Conservation (phyloP, 1,284 basidiomycete species). For the Sanguinoderma infundibulare region DNA sequence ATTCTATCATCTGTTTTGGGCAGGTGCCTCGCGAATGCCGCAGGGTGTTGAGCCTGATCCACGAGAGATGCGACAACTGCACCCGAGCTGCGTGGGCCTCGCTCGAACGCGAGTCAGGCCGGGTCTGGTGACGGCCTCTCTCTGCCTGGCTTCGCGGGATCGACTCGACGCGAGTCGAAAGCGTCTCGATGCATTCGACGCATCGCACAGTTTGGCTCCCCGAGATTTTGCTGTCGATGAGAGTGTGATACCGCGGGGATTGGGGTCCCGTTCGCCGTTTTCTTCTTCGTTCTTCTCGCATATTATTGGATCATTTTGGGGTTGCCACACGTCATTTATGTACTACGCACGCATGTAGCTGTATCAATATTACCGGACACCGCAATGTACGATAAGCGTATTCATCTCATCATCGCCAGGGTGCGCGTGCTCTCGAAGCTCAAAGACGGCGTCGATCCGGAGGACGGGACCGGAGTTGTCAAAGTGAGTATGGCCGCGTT, state of each 20-base stretch:
- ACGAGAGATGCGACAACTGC: slow-evolving; percentile 35
- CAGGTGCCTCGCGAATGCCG: slow-evolving; percentile 34
- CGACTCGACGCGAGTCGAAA: background rate
- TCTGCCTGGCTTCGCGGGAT: background rate
- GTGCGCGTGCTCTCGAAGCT: too few species aligned
- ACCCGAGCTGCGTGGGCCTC: slow-evolving; percentile 34
- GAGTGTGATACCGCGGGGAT: background rate
- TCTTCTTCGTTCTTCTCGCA: background rate
- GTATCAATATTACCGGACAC: slow-evolving; percentile 3
- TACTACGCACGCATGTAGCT: slow-evolving; percentile 2
- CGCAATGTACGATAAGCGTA: slow-evolving; percentile 2
- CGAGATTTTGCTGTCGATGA: background rate
- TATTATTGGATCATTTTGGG: background rate
- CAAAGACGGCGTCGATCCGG: background rate
- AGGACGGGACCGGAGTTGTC: background rate
- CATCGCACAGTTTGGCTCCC: background rate
- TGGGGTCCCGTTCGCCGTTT: background rate
- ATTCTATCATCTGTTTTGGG: background rate
- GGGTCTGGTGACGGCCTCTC: slow-evolving; percentile 21
- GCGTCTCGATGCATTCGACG: too few species aligned
- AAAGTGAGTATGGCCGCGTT: background rate
- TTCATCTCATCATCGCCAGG: background rate
- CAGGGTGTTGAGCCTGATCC: slow-evolving; percentile 35
- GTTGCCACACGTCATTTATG: background rate
- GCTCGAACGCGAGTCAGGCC: slow-evolving; percentile 33